phyloP scores from a whole-genome alignment of 2,329 filamentous ascomycete species.

The Fusarium compactum region DNA sequence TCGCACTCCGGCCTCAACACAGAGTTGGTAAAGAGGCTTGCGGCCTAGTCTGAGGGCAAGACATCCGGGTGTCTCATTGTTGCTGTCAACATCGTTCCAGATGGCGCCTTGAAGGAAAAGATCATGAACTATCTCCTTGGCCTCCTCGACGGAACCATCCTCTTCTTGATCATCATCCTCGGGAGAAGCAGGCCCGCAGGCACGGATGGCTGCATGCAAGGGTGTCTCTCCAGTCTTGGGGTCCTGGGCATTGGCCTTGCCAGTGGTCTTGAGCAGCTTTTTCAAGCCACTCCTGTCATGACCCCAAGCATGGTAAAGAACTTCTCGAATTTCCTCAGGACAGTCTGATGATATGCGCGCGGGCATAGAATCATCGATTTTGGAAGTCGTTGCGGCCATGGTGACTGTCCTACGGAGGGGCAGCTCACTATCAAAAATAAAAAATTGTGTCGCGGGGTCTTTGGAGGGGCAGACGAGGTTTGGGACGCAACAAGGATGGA shows the following conservation, averaged over 20 bases:
- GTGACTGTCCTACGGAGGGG: conserved; percentile 26
- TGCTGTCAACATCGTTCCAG: conserved; percentile 93
- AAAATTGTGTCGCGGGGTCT: conserved; percentile 28
- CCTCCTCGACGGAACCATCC: conserved; percentile 66
- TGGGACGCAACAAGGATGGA: conserved; percentile 20
- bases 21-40: conserved; percentile 79
- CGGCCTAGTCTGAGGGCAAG: conserved; percentile 79
- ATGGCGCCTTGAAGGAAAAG: conserved; percentile 91
- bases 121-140: conserved; percentile 76
- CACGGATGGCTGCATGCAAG: conserved; percentile 89
- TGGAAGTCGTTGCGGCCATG: conserved; percentile 49
- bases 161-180: conserved; percentile 52
- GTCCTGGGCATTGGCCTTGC: conserved; percentile 81
- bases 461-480: conserved; percentile 35
- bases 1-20: conserved; percentile 89
- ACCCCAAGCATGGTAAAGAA: conserved; percentile 67
- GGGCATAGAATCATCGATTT: conserved; percentile 63
- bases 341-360: conserved; percentile 66
- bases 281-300: conserved; percentile 75
- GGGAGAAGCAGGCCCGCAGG: conserved; percentile 64
- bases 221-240: conserved; percentile 87
- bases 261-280: conserved; percentile 73
- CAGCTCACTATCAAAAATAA: conserved; percentile 13
- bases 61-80: conserved; percentile 92
- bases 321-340: conserved; percentile 62